Evolutionary conservation across 1,284 basidiomycete genomes (phyloP), one percentile per base, ranked within the genome.

Genomic region (Apiotrichum porosum): DNA sequence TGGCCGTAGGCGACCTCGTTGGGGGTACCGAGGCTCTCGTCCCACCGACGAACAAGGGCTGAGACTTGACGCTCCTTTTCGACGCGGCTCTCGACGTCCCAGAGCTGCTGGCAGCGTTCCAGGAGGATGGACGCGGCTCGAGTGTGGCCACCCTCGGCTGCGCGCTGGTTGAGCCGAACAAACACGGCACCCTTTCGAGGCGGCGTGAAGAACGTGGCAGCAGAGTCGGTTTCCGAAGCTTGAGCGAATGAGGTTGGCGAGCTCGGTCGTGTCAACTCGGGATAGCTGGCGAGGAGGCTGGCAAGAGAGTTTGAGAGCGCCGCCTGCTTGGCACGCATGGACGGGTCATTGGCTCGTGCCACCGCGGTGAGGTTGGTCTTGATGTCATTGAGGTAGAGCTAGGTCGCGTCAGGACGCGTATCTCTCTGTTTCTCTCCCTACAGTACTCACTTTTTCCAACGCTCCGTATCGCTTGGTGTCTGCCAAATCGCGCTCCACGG

Each of bases 371-470:
- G 55, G 5, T 58, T 49, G 18, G 49, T 43, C 52, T 69, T 67
- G 13, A 72, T 50, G 44, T 74, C 69, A 42, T 48, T 45, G 31
- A 70, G 51, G 57, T 74, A 71, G 34, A 62, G 52, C 65, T 67
- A 17, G 12, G 26, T 6, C 26, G 12, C 8, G 26, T 28, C 26
- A 28, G 26, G n/a, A n/a, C n/a, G n/a, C n/a, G n/a, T n/a, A n/a
- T n/a, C n/a, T n/a, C n/a, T n/a, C n/a, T n/a, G n/a, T n/a, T n/a
- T n/a, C 22, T 21, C 24, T 6, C 6, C 8, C 32, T 23, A 37
- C 24, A 17, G 15, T n/a, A 52, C 64, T 44, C 32, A 65, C 68
- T 54, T 67, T 65, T 22, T 71, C 69, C 14, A 71, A 40, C 9
- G 56, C 34, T 5, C 62, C 65, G 15, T 49, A 30, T 12, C 54